Base-by-base conservation (phyloP, 805 yeast species). In the Spencermartinsiella europaea region DNA sequence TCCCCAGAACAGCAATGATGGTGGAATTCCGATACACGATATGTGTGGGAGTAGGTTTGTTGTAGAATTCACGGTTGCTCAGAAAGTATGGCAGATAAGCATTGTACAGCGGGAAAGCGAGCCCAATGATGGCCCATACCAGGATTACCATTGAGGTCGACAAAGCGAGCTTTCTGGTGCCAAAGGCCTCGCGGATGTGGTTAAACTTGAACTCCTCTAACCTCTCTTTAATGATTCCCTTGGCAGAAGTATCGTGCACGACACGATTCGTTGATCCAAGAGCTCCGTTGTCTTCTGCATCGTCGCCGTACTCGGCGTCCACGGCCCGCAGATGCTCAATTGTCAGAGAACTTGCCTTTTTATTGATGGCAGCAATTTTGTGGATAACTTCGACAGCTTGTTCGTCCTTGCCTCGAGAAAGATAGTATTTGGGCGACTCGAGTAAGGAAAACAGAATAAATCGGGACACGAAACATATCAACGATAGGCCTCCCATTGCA, bases 71-170 rank as follows among this genome's bases (percentile, higher is more conserved):
- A 51, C 74, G 71, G 10, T 67, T 57, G 41, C 74, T 72, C 46
- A 79, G 67, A 55, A 70, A 79, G 42, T 70, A 68, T 28, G 79
- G 79, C 19, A 78, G 59, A 60, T 77, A 78, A 35, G 77, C 76
- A 57, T 73, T 72, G 61, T 73, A 78, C 35, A 76, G 65, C 2
- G 80, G 77, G 60, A 76, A 78, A 10, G 81, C 74, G 27, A 77
- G 65, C 39, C 83, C 83, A 52, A 79, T 70, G 38, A 76, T 59
- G 3, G 74, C 71, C 85, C 84, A 79, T 0, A 79, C 68, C n/a
- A 73, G 47, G 15, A 67, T 55, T 17, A 76, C 60, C n/a, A 81
- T 68, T 19, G 65, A 38, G 38, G 80, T 67, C 3, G 74, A 69
- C 49, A 64, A 57, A 2, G 72, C 72, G 20, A 75, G 66, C 35